Conservation (phyloP, 2,329 filamentous ascomycete species). For the Tolypocladium pustulatum region DNA sequence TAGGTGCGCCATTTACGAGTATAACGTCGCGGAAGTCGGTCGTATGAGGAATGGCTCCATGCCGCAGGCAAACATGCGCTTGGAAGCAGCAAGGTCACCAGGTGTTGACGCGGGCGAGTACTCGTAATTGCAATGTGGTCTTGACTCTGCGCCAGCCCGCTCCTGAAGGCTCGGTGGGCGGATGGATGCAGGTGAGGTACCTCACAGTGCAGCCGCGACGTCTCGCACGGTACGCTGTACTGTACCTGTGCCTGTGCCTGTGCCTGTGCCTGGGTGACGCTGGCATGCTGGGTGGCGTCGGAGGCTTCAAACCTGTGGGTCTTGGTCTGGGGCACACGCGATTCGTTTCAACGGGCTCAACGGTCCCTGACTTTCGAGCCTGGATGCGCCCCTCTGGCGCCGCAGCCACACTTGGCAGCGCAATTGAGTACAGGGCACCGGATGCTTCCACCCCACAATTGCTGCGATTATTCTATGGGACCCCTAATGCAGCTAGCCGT, state of each 20-base stretch:
- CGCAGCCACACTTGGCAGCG: too few relatives aligned
- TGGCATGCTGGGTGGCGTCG: background rate
- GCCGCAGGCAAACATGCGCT: background rate
- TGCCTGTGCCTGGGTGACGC: background rate
- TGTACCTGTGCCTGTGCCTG: background rate
- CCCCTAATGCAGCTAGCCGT: background rate
- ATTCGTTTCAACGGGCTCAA: background rate
- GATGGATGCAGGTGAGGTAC: background rate
- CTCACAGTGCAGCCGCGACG: background rate
- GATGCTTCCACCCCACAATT: background rate
- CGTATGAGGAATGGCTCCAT: background rate
- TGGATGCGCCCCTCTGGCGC: too few relatives aligned
- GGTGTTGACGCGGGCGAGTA: background rate
- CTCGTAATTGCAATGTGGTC: background rate
- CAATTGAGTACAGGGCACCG: too few relatives aligned
- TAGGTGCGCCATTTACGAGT: background rate
- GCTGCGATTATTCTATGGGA: background rate
- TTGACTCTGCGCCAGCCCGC: background rate
- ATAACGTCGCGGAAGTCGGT: background rate
- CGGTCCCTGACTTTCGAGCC: background rate
- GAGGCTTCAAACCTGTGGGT: background rate
- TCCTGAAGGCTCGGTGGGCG: background rate
- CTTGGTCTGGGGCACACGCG: background rate
- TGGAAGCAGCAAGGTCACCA: background rate
- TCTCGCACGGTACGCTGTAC: background rate